Conservation (phyloP, 1,139 yeast genomes). For the Arxiozyma slooffiae region DNA sequence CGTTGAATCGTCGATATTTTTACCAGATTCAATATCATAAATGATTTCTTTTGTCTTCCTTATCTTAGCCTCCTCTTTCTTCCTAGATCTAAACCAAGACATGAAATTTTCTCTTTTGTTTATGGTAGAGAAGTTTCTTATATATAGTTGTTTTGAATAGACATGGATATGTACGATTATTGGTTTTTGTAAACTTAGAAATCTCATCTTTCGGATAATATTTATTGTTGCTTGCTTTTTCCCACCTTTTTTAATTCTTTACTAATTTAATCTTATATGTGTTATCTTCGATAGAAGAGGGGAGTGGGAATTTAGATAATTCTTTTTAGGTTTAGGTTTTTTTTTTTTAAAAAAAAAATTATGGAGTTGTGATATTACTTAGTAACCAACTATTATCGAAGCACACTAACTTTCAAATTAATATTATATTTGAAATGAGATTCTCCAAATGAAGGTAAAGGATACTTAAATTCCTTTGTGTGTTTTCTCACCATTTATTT, state of each 20-base stretch:
- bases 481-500: no score
- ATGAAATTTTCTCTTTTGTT: slow-evolving; percentile 24
- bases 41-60: slow-evolving; percentile 11
- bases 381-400: no score
- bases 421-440: no score
- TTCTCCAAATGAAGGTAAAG: no score
- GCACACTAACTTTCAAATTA: no score
- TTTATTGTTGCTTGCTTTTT: no score
- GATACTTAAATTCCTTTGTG: no score
- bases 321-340: no score
- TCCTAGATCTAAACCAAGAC: slow-evolving; percentile 32
- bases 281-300: not conserved
- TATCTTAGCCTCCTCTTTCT: slow-evolving; percentile 7
- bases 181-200: not conserved
- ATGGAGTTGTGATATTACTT: no score
- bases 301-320: no score
- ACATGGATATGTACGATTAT: not conserved
- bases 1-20: slow-evolving; percentile 5
- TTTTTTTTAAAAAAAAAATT: no score
- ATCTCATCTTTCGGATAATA: not conserved
- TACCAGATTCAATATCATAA: slow-evolving; percentile 10
- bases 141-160: not conserved
- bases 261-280: not conserved
- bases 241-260: not conserved
- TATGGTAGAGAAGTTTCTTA: not conserved